Base-by-base conservation (phyloP, 2,329 filamentous ascomycete species). In the Penicillium sp. region DNA sequence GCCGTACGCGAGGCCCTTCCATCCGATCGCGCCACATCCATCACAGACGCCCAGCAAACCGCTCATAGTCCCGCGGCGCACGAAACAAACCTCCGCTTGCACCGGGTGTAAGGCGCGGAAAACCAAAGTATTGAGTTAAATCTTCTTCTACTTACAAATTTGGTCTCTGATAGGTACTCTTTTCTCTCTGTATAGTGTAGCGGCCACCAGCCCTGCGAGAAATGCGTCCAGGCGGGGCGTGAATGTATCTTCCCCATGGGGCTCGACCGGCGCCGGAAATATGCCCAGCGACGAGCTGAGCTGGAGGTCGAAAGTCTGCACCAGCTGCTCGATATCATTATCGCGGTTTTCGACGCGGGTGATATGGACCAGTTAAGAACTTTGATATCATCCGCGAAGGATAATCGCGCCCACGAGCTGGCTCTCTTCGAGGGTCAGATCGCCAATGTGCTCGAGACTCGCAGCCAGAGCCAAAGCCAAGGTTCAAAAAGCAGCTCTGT, bases 211-310 rank as follows among this genome's bases (percentile, higher is more conserved):
- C 57, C 57, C 29, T 59, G 57, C 26, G 38, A 53, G 9, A 53
- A 30, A 44, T 59, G 57, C 38, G 35, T 13, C 38, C 46, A 53
- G 8, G n/a, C 19, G 17, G 57, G 49, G 13, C 26, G 19, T 2
- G 38, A 59, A 47, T 59, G 57, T 17, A 44, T 59, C 26, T 59
- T 59, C n/a, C 26, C 29, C 29, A 38, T 13, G 13, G 57, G 44
- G 4, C 38, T 59, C 3, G 57, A 59, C 38, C 21, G 49, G n/a
- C 49, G 57, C 15, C 17, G 31, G 17, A 59, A 59, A n/a, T 47
- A n/a, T 21, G 57, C 57, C 11, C 57, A 52, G 38, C 17, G 57
- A 23, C 57, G n/a, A 7, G 38, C 23, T 1, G 48, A 59, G 38
- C 57, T 41, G n/a, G 57, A 59, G 19, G 49, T 59, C 15, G 29